phyloP scores from a whole-genome alignment of 2,329 filamentous ascomycete genomes.

The Rachicladosporium sp. region DNA sequence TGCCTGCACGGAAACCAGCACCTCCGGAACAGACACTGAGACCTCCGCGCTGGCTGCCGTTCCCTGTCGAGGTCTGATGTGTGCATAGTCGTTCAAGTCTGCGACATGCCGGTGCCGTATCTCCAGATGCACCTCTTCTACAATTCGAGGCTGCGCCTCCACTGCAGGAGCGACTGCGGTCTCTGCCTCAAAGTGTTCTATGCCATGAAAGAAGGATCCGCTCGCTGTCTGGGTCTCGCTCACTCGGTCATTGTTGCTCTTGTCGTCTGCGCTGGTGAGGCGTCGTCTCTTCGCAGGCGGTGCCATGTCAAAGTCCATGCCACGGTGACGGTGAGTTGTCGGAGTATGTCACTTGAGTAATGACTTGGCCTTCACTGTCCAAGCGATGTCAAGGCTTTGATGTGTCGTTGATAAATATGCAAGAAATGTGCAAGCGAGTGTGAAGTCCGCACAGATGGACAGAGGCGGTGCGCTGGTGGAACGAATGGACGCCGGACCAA shows the following conservation, averaged over 20 bases:
- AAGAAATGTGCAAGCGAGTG: too few species aligned
- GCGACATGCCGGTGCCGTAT: constrained; percentile 8
- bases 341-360: neutral
- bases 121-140: constrained; percentile 13
- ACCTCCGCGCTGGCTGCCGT: constrained; percentile 7
- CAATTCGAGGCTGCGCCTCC: constrained; percentile 8
- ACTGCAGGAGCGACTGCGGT: neutral
- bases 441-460: constrained; percentile 12
- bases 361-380: neutral
- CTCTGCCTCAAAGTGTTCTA: constrained; percentile 6
- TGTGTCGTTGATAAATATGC: neutral
- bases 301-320: constrained; percentile 17
- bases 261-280: constrained; percentile 8
- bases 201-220: constrained; percentile 8
- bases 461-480: constrained; percentile 8
- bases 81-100: constrained; percentile 7
- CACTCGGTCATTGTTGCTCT: constrained; percentile 3
- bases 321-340: neutral
- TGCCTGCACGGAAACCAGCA: constrained; percentile 6
- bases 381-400: neutral
- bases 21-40: constrained; percentile 3
- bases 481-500: constrained; percentile 20
- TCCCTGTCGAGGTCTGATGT: constrained; percentile 13
- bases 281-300: constrained; percentile 18
- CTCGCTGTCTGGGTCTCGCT: neutral